Base-by-base conservation (phyloP, 306 rosid genomes). In the Quercus variabilis region DNA sequence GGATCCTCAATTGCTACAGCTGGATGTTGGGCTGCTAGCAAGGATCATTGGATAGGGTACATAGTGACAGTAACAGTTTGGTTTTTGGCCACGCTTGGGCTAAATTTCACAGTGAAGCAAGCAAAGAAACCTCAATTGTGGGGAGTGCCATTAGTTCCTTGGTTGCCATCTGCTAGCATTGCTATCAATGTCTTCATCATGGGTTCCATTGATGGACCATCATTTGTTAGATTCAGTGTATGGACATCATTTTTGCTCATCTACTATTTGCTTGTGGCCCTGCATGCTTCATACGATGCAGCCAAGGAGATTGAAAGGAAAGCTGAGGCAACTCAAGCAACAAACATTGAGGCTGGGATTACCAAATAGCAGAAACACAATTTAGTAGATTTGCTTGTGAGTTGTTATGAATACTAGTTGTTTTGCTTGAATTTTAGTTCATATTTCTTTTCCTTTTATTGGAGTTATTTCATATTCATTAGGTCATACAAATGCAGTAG, bases 161-260 rank as follows among this genome's bases (percentile, higher is more conserved):
- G 85, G 88, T 28, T 81, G 23, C 85, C 88, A 38, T 81, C 82
- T 23, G 54, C 64, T 26, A 58, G 75, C 73, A 54, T 81, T 25
- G 85, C 85, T 6, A 55, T 81, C 70, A 85, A 85, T 55, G 7
- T 85, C 46, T 85, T 85, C 80, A 85, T 81, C 65, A 54, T 84
- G 78, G 80, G 83, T 4, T 85, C 87, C 4, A 60, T 80, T 30
- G 78, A 81, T 51, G 65, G 33, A 17, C 10, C 74, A 17, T 85
- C 83, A 13, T 81, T 74, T 62, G 20, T 69, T n/a, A 81, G 88
- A 69, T 74, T 81, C 73, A 1, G 3, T 49, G 21, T 69, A 20
- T 78, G 88, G 83, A 81, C 78, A 3, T 9, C 70, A 14, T 0
- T 78, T 52, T 75, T 81, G 69, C 59, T 85, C 13, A 12, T 77